A percentile compares a stretch with the other conserved stretches of the same genome.
phyloP scores from a whole-genome alignment of 495 filamentous ascomycete species.

The Clohesyomyces aquaticus region DNA sequence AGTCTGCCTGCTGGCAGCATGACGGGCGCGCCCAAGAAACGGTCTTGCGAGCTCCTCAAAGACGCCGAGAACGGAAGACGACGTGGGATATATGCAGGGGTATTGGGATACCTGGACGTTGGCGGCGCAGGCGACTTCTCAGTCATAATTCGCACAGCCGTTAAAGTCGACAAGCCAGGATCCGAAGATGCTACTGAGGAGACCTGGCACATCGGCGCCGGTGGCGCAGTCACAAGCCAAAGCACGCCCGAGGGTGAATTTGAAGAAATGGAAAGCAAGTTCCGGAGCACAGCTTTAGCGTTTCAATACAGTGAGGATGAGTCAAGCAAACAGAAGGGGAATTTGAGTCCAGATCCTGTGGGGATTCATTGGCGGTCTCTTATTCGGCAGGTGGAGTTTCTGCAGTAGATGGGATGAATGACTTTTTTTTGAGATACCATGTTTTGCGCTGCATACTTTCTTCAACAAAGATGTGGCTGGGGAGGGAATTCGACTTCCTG shows the following conservation, averaged over 20 bases:
- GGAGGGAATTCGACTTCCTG: neutral
- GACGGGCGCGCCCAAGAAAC: slow-evolving; percentile 93
- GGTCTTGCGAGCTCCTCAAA: slow-evolving; percentile 79
- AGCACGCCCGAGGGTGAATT: slow-evolving; percentile 78
- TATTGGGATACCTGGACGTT: slow-evolving; percentile 85
- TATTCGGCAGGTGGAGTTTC: no score
- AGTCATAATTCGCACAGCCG: slow-evolving; percentile 80
- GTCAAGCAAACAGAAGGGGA: no score
- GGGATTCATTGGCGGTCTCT: no score
- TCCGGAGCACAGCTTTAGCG: slow-evolving; percentile 65
- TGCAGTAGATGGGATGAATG: no score
- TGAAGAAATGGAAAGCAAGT: slow-evolving; percentile 89
- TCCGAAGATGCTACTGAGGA: slow-evolving; percentile 28
- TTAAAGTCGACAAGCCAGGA: slow-evolving; percentile 57
- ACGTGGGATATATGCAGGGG: slow-evolving; percentile 79
- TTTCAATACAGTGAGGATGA: slow-evolving; percentile 33
- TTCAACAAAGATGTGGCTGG: neutral
- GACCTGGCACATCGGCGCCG: slow-evolving; percentile 84
- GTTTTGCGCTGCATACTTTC: neutral
- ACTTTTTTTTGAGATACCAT: neutral
- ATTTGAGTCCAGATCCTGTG: no score
- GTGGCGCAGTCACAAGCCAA: slow-evolving; percentile 82
- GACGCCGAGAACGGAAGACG: slow-evolving; percentile 67
- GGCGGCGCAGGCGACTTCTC: slow-evolving; percentile 85
- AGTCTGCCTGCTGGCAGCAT: slow-evolving; percentile 88